phyloP scores from a whole-genome alignment of 371 early-diverging fungal species.

The Apophysomyces sp. region DNA sequence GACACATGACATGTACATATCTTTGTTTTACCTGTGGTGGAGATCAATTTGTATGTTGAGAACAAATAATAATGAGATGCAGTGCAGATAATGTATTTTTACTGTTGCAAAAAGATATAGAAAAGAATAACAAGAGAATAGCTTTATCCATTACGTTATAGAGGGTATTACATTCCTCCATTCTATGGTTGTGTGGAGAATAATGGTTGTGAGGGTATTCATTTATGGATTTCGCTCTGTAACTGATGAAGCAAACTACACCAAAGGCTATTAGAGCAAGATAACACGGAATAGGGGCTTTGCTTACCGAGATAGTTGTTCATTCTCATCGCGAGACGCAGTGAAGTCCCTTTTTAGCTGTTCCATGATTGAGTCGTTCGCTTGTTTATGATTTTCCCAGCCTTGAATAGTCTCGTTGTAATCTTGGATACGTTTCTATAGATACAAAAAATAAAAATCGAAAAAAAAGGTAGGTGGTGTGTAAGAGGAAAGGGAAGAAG shows the following conservation, averaged over 20 bases:
- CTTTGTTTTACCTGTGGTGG: too few relatives aligned
- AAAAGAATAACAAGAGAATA: not conserved
- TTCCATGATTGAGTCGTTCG: conserved; percentile 17
- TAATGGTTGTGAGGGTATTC: not conserved
- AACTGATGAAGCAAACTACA: conserved; percentile 26
- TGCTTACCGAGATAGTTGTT: conserved; percentile 31
- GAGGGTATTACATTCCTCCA: not conserved
- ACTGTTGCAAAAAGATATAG: too few relatives aligned
- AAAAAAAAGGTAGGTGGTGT: conserved; percentile 18
- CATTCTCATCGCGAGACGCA: conserved; percentile 33
- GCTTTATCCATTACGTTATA: not conserved
- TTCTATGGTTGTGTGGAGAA: not conserved
- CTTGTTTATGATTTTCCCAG: conserved; percentile 22
- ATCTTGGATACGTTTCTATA: conserved; percentile 28
- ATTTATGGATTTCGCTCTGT: conserved; percentile 30
- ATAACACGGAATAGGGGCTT: not conserved
- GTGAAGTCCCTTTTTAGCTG: conserved; percentile 22
- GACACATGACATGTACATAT: too few relatives aligned
- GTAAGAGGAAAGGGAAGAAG: conserved; percentile 13
- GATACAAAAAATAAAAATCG: conserved; percentile 2
- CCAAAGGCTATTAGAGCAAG: not conserved
- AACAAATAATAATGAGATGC: too few relatives aligned
- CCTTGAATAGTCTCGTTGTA: conserved; percentile 20
- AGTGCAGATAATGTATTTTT: too few relatives aligned
- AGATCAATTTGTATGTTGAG: too few relatives aligned